Evolutionary conservation across 75 land plant genomes (phyloP).

Genomic region (Adiantum capillusveneris): DNA sequence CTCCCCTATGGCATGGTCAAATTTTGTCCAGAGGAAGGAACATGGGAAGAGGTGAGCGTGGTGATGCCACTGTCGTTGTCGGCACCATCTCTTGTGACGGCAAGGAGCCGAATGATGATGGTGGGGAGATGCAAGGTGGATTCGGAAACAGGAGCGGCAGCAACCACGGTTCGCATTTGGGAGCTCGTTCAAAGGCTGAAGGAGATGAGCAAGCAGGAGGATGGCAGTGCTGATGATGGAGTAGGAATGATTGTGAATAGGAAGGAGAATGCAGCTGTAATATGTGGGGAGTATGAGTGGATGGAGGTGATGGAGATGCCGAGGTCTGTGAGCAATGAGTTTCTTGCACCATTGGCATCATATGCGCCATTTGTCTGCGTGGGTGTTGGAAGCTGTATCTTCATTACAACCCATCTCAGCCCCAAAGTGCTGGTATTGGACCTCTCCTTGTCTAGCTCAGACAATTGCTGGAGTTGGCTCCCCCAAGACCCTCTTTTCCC

Average conservation of each 20-base stretch:
- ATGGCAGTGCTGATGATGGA: background rate
- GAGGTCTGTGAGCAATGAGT: slow-evolving; percentile 9
- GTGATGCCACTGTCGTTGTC: slow-evolving; percentile 24
- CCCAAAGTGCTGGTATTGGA: slow-evolving; percentile 16
- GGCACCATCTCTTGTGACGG: slow-evolving; percentile 28
- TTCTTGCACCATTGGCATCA: slow-evolving; percentile 6
- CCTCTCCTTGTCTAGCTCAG: background rate
- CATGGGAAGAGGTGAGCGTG: slow-evolving; percentile 28
- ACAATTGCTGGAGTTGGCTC: slow-evolving; percentile 18
- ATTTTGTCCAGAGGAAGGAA: slow-evolving; percentile 7
- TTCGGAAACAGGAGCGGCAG: background rate
- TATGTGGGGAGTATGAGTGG: background rate
- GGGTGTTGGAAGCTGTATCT: slow-evolving; percentile 15
- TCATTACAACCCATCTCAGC: slow-evolving; percentile 18
- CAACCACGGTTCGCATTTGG: background rate
- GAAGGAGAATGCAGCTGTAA: background rate
- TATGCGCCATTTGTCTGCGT: slow-evolving; percentile 21
- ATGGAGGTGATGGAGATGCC: slow-evolving; percentile 12
- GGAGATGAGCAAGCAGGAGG: slow-evolving; percentile 9
- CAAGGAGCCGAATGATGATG: slow-evolving; percentile 26
- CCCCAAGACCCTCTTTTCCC: slow-evolving; percentile 26
- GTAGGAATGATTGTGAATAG: background rate
- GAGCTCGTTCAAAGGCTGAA: background rate
- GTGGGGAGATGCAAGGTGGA: slow-evolving; percentile 7
- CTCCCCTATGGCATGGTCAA: slow-evolving; percentile 31